Base-by-base conservation (phyloP, 225 moss, liverwort and hornwort species). In the Straminergon stramineum region DNA sequence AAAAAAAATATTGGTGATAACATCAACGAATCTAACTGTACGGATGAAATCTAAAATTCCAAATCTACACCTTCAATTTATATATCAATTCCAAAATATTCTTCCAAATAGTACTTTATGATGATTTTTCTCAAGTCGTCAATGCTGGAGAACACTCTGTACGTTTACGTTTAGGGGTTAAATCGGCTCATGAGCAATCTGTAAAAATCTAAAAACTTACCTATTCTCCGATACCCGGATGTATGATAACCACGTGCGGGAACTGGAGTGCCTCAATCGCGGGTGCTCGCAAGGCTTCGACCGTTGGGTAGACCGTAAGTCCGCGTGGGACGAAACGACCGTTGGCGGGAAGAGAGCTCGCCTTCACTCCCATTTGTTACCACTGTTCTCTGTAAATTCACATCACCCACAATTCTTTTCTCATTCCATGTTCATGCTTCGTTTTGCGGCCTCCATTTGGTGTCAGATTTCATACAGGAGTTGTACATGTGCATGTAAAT, bases 271-370 rank as follows among this genome's bases (percentile, higher is more conserved):
- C 41, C 56, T 56, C 84, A 66, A 65, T 55, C 10, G 71, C 18
- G 21, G 32, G 56, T 26, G 58, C 19, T 56, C 55, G 27, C 65
- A 30, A 84, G 56, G 56, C n/a, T 30, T 30, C 69, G 90, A 88
- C 92, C 92, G 90, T 92, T 92, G 90, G 43, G 52, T 32, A 0
- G 11, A 55, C 69, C 21, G 61, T 60, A 43, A 55, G 90, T 85
- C 81, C 88, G 43, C 61, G 75, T 74, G 58, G 55, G 55, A 26
- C 73, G 60, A 90, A 90, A 88, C 55, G 90, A 90, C 92, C 92
- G 90, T 92, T 92, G 90, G 75, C 20, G 14, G 12, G 41, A 24
- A n/a, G 30, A 26, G 6, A 17, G 45, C 37, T 13, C 1, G 71
- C 45, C 41, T 35, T 55, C 84, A 70, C 70, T 52, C 53, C 66